Percentiles rank a stretch among this genome's conserved stretches.
phyloP scores from a whole-genome alignment of 23 red algal genomes.

The Rhodosorus marinus region DNA sequence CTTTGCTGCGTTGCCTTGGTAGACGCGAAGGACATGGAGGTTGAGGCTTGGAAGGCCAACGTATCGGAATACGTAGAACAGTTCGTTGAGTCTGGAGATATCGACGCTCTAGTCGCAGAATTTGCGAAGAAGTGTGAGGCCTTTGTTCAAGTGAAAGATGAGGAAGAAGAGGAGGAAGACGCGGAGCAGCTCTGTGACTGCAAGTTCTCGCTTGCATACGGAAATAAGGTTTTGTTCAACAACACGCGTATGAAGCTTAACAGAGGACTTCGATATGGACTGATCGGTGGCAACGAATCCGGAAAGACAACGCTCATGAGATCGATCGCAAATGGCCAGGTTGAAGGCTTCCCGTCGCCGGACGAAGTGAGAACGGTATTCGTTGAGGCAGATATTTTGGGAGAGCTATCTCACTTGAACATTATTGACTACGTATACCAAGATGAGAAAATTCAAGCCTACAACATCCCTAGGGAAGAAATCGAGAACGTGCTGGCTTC shows the following conservation, averaged over 20 bases:
- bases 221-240: conserved; percentile 62
- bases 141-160: conserved; percentile 40
- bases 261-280: conserved; percentile 57
- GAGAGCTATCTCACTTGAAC: conserved; percentile 46
- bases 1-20: conserved; percentile 22
- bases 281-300: conserved; percentile 58
- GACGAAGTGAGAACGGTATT: conserved; percentile 63
- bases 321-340: conserved; percentile 63
- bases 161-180: conserved; percentile 66
- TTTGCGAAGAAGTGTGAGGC: conserved; percentile 23
- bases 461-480: conserved; percentile 19
- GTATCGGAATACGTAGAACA: not conserved
- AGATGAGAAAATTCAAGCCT: conserved; percentile 39
- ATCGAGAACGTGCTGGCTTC: conserved; percentile 30
- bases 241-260: conserved; percentile 65
- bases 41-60: conserved; percentile 27
- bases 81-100: not conserved
- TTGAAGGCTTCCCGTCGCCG: conserved; percentile 67
- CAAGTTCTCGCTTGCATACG: conserved; percentile 76
- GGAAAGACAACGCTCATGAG: conserved; percentile 84
- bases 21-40: conserved; percentile 21
- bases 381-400: conserved; percentile 71
- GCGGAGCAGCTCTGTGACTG: conserved; percentile 58
- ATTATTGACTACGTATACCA: conserved; percentile 60
- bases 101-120: conserved; percentile 3